Evolutionary conservation across 2,329 filamentous ascomycete genomes (phyloP).

Genomic region (Alternaria longipes): DNA sequence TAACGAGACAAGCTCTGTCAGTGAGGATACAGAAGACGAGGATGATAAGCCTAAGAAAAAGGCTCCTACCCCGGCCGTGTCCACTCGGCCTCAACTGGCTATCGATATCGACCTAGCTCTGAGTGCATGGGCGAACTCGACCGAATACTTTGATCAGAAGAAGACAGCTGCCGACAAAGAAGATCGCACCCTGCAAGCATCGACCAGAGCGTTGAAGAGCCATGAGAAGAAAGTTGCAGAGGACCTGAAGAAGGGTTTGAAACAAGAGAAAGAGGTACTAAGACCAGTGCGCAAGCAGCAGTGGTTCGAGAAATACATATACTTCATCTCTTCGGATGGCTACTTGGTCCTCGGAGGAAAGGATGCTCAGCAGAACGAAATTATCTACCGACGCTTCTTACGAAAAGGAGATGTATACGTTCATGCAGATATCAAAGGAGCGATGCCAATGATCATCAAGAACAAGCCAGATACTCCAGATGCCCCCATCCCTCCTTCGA

Average conservation of each 20-base stretch:
- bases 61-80: constrained; percentile 45
- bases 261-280: constrained; percentile 89
- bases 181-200: constrained; percentile 84
- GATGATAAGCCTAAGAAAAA: constrained; percentile 61
- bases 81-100: constrained; percentile 61
- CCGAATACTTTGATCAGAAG: constrained; percentile 91
- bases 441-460: constrained; percentile 87
- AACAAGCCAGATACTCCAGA: constrained; percentile 81
- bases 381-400: constrained; percentile 86
- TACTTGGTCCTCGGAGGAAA: constrained; percentile 91
- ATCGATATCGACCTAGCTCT: constrained; percentile 87
- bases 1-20: constrained; percentile 72
- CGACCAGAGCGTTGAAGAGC: constrained; percentile 83
- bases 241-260: constrained; percentile 85
- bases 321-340: constrained; percentile 94
- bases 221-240: constrained; percentile 87
- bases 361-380: constrained; percentile 88
- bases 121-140: constrained; percentile 87
- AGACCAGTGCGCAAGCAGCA: constrained; percentile 82
- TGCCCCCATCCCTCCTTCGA: constrained; percentile 89
- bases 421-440: constrained; percentile 86
- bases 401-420: constrained; percentile 92
- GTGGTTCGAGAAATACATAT: constrained; percentile 98
- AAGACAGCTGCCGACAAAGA: constrained; percentile 85
- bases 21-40: constrained; percentile 68